A percentile compares a stretch with the other conserved stretches of the same genome.
Evolutionary conservation across 306 rosid species (phyloP).

Genomic region (Castanea crenata): DNA sequence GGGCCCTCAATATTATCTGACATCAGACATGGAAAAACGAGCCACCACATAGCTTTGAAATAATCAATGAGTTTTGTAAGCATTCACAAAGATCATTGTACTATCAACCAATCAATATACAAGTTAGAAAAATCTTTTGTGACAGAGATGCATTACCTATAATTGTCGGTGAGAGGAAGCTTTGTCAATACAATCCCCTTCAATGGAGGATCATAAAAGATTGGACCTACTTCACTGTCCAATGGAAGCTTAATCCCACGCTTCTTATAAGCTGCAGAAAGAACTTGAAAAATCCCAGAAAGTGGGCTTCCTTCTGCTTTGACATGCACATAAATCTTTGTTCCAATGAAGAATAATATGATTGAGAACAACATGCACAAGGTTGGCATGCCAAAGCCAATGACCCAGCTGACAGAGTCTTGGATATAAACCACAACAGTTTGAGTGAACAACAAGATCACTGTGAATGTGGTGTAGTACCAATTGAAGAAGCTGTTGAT

Average conservation of each 20-base stretch:
- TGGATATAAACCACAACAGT: constrained; percentile 67
- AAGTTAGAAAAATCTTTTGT: not conserved
- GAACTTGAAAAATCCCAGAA: constrained; percentile 45
- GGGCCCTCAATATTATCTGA: not conserved
- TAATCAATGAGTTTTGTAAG: not conserved
- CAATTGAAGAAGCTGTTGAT: constrained; percentile 67
- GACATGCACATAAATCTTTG: constrained; percentile 37
- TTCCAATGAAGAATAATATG: constrained; percentile 48
- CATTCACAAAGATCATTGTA: not conserved
- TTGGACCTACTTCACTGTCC: not conserved
- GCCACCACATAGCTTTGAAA: not conserved
- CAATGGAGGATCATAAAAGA: constrained; percentile 55
- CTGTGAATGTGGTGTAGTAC: constrained; percentile 48
- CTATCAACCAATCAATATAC: not conserved
- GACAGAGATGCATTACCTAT: constrained; percentile 39
- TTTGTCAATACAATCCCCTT: constrained; percentile 33
- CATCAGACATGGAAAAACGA: not conserved
- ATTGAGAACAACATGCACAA: constrained; percentile 50
- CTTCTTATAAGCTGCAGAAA: constrained; percentile 65
- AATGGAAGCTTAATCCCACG: constrained; percentile 39
- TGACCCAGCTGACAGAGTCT: constrained; percentile 73
- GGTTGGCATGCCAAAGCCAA: constrained; percentile 73
- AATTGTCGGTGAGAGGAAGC: constrained; percentile 53
- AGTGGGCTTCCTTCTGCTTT: constrained; percentile 65
- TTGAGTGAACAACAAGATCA: constrained; percentile 41